Percentiles rank a stretch among this genome's conserved stretches.
These are phyloP conservation scores for Eremochloa ophiuroides DNA, from an alignment of 176 grass and related monocot genomes.

Conservation along the genomic window DNA sequence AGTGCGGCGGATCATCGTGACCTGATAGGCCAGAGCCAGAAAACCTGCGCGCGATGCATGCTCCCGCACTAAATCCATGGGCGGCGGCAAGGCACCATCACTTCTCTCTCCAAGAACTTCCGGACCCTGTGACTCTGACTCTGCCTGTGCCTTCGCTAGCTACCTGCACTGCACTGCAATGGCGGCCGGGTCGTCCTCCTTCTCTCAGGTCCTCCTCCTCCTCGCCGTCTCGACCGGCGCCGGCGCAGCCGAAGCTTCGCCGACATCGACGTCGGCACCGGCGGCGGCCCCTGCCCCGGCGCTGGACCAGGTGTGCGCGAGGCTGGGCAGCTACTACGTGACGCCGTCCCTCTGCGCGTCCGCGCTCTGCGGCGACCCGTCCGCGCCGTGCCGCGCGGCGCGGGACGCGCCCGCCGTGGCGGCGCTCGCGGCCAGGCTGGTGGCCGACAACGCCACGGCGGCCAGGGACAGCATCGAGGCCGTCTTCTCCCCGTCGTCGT, in stretches of 20 bases:
- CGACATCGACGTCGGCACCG: neutral
- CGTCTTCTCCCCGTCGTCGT: neutral
- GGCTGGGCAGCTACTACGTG: conserved; percentile 44
- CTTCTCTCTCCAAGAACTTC: neutral
- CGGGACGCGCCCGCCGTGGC: conserved; percentile 22
- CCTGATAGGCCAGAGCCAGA: neutral
- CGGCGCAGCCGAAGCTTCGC: neutral
- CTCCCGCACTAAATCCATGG: neutral
- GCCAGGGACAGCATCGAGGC: conserved; percentile 24
- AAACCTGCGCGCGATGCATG: neutral
- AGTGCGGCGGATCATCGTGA: neutral
- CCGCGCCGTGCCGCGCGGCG: conserved; percentile 20
- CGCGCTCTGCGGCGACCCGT: conserved; percentile 27
- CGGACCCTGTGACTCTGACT: neutral
- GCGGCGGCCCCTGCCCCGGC: neutral
- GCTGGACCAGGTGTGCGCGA: conserved; percentile 33
- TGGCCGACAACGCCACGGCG: conserved; percentile 26
- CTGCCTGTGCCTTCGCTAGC: neutral
- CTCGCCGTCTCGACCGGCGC: neutral
- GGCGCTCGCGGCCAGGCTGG: conserved; percentile 28
- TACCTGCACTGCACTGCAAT: neutral
- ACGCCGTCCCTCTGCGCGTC: conserved; percentile 22
- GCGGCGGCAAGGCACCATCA: neutral
- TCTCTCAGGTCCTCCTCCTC: neutral
- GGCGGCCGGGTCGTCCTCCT: neutral